Evolutionary conservation across 495 filamentous ascomycete species (phyloP), one percentile per base, ranked within the genome.

Genomic region (Talaromyces ruber): DNA sequence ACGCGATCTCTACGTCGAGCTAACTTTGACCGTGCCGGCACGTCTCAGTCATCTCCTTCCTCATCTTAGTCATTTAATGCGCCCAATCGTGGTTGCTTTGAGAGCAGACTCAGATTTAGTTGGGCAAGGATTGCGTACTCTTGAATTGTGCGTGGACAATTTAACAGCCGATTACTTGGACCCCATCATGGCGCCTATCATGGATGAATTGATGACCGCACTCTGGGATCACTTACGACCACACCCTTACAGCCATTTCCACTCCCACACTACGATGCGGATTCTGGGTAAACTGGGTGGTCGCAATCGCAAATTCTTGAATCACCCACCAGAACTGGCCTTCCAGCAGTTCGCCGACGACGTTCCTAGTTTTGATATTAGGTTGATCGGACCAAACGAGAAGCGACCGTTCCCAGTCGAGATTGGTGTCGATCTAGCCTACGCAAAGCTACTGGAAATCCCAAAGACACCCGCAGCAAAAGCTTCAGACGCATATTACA

Each of bases 181-280:
- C 66, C 95, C 95, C 0, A 99, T 99, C 61, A 99, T 99, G 94
- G 91, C 92, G 6, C 95, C 95, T 2, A 94, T 97, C 51, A 97
- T 99, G 74, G 94, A 98, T 66, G 95, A 99, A 64, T 75, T 99
- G 59, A 98, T 98, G 93, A 91, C 91, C 47, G 93, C 92, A 4
- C 81, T 99, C 7, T 98, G 93, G 83, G 91, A 96, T 62, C 95
- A 98, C 69, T 80, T 99, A 32, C 88, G 86, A 63, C 95, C 95
- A 3, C 85, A 89, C 58, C 93, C 94, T 0, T 96, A 98, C 69
- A 96, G 89, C 66, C 95, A 99, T 67, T 95, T 96, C 70, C 92
- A 97, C 70, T 87, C 95, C 1, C 95, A 99, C 69, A 98, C 94
- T 0, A 98, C 95, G 0, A 95, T 98, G 85, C 81, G 95, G n/a